Conservation (phyloP, 805 yeast genomes). For the Candida ovalis region DNA sequence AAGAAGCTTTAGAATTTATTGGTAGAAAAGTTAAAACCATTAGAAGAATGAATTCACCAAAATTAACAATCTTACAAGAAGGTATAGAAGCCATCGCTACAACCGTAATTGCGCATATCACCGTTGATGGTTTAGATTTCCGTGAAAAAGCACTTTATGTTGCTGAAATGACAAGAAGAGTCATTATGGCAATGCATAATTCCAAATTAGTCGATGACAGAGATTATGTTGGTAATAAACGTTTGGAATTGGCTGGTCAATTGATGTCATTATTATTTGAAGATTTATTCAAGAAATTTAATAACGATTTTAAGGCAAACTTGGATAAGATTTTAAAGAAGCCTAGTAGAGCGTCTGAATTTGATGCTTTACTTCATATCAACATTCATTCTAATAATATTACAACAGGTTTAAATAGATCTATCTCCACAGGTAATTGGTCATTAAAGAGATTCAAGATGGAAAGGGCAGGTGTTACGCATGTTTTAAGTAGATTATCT, state of each 20-base stretch:
- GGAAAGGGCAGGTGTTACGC: slow-evolving; percentile 99
- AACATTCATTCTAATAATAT: slow-evolving; percentile 90
- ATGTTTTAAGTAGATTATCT: slow-evolving; percentile 85
- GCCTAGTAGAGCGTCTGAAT: slow-evolving; percentile 92
- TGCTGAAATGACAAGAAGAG: slow-evolving; percentile 96
- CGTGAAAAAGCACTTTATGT: slow-evolving; percentile 91
- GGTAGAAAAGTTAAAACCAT: slow-evolving; percentile 91
- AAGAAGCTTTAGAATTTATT: slow-evolving; percentile 86
- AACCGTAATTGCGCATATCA: slow-evolving; percentile 90
- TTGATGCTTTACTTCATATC: slow-evolving; percentile 86
- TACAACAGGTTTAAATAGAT: slow-evolving; percentile 90
- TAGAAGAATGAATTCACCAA: slow-evolving; percentile 81
- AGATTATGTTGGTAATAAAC: slow-evolving; percentile 97
- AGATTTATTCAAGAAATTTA: slow-evolving; percentile 95
- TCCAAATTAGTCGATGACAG: slow-evolving; percentile 97
- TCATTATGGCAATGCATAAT: slow-evolving; percentile 90
- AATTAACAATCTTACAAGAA: slow-evolving; percentile 78
- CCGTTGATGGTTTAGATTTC: slow-evolving; percentile 79
- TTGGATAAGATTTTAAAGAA: slow-evolving; percentile 91
- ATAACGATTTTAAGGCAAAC: slow-evolving; percentile 88
- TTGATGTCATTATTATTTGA: slow-evolving; percentile 91
- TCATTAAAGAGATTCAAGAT: slow-evolving; percentile 96
- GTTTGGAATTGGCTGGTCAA: slow-evolving; percentile 96
- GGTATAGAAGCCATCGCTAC: slow-evolving; percentile 97
- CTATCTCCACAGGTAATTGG: slow-evolving; percentile 99